Evolutionary conservation across 441 rosid genomes (phyloP), one percentile per base, ranked within the genome.

Genomic region (Capsella rubella): DNA sequence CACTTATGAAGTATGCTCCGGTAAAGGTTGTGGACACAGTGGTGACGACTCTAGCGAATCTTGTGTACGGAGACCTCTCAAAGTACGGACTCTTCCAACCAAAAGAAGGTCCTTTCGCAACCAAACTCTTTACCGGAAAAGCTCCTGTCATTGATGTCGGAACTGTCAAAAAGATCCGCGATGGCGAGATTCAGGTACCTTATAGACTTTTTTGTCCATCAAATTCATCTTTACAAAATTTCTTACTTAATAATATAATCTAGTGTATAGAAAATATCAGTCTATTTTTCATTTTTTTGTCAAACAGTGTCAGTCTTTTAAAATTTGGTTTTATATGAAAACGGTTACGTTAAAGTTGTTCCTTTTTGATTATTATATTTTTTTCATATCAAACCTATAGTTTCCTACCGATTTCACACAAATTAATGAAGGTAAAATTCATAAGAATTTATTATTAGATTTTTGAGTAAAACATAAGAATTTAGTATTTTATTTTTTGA

Each of bases 131-230:
- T 1, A 67, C 82, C 1, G 93, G 93, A 5, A 86, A 83, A 71
- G 71, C 83, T 70, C 90, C 88, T 0, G 47, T 84, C 35, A 39
- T 85, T 2, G 89, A 88, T 55, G 74, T 82, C 1, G 93, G 90
- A 2, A 85, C 89, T 13, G 60, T 69, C 31, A 45, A 43, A 37
- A 84, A 82, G 75, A 88, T 88, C 55, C 73, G 77, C 42, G 75
- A 83, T 14, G 83, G 85, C 8, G 71, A 86, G 70, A 86, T 86
- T 75, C 82, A 85, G 85, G 93, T 83, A 72, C 21, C 3, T 1
- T 40, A 8, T 37, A 8, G 6, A 21, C 12, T 4, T 32, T 34
- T 34, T 34, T 52, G 49, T 63, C 54, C 16, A 56, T 28, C 2
- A 32, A 25, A 8, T 5, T 45, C 7, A n/a, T 13, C 18, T 45